Evolutionary conservation across 495 filamentous ascomycete genomes (phyloP), one percentile per base, ranked within the genome.

Genomic region (Aspergillus wentii): DNA sequence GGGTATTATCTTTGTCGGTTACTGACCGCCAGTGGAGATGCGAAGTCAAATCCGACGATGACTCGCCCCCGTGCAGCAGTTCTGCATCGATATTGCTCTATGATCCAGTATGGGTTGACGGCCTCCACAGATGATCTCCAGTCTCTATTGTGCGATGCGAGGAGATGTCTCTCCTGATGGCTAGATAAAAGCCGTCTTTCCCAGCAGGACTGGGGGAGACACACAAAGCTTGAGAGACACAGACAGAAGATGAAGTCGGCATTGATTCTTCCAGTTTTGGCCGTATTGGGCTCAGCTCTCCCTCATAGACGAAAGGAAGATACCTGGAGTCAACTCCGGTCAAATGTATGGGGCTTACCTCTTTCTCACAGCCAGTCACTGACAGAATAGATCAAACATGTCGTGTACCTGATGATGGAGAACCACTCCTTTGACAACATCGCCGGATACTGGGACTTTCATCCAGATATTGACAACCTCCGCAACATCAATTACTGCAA

Each of bases 401-500:
- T 69, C 17, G 43, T 70, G 43, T 68, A 68, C 39, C 46, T 71
- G 30, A 68, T 65, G 37, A 54, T 66, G 40, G 66, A 69, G 41
- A 72, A 70, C 33, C 64, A 66, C 45, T 68, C 63, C 29, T 70
- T 68, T 38, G 64, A 70, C 47, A 68, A 65, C 47, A 64, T 70
- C 26, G 62, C 56, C 13, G 61, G 62, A 19, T 67, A 64, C 52
- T 70, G 62, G 61, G 49, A 60, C 43, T 64, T 65, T 40, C 49
- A 64, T 42, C 52, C 51, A 0, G 56, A 63, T 20, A 69, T 66
- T 23, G 62, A 69, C 48, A 63, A 60, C 41, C 51, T 68, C 16
- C 49, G 47, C 40, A 59, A 60, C 32, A 46, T 48, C 35, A 33
- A 30, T 2, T 66, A 50, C 49, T 69, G 64, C 49, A 69, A 69